These are phyloP conservation scores for Macrophomina pseudophaseolina DNA, from an alignment of 2,329 filamentous ascomycete genomes.

Conservation along the genomic window DNA sequence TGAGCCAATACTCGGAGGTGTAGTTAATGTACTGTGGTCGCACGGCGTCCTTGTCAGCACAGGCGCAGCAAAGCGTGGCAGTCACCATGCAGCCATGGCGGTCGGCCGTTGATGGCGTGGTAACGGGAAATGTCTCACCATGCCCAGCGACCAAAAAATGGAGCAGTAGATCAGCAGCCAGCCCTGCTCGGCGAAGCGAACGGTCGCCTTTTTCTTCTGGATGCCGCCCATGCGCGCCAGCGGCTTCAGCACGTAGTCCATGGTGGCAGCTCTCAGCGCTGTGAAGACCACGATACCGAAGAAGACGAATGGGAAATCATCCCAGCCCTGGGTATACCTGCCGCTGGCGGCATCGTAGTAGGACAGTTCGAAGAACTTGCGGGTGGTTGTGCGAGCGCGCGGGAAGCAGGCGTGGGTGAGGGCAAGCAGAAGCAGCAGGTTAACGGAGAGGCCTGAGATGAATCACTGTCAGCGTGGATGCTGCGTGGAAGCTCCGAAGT, in stretches of 20 bases:
- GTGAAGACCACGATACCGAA: slow-evolving; percentile 86
- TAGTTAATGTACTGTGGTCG: slow-evolving; percentile 74
- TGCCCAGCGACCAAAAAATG: slow-evolving; percentile 80
- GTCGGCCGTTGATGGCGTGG: neutral
- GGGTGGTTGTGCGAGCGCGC: slow-evolving; percentile 76
- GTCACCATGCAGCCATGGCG: neutral
- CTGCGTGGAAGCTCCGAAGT: neutral
- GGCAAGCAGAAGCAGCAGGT: slow-evolving; percentile 80
- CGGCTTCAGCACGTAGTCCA: slow-evolving; percentile 87
- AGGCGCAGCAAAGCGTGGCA: neutral
- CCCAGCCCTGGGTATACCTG: slow-evolving; percentile 75
- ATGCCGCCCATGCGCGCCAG: slow-evolving; percentile 75
- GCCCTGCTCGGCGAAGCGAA: slow-evolving; percentile 91
- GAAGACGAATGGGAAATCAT: slow-evolving; percentile 78
- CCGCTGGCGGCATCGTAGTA: slow-evolving; percentile 75
- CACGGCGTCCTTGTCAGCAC: slow-evolving; percentile 28
- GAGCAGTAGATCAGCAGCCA: slow-evolving; percentile 87
- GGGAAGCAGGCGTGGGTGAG: slow-evolving; percentile 84
- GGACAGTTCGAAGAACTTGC: slow-evolving; percentile 85
- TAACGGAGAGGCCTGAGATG: slow-evolving; percentile 75
- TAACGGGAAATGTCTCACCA: slow-evolving; percentile 61
- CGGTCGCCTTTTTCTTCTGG: slow-evolving; percentile 73
- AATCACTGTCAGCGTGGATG: neutral
- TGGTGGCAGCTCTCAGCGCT: slow-evolving; percentile 78
- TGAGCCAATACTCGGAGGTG: slow-evolving; percentile 77